These are phyloP conservation scores for Dendrobium chrysotoxum DNA, from an alignment of 106 monocot species.

Conservation along the genomic window DNA sequence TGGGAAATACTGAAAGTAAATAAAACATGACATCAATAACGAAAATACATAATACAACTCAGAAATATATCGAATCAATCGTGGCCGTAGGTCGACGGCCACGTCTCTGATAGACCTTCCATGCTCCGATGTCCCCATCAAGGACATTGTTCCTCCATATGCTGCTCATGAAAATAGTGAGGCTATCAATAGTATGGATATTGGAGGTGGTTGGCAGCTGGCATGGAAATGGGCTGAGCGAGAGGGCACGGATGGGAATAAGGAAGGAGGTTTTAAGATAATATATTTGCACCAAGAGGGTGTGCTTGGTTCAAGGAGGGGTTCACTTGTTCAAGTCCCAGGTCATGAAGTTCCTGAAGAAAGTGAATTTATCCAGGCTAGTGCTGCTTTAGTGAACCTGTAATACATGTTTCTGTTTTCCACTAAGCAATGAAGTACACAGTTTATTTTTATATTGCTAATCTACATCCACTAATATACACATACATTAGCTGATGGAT, in stretches of 20 bases:
- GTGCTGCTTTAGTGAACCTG: conserved; percentile 42
- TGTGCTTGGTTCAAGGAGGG: conserved; percentile 18
- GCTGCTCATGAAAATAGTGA: conserved; percentile 23
- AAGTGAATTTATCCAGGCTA: conserved; percentile 24
- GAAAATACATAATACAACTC: no score
- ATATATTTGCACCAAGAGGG: conserved; percentile 43
- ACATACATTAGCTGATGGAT: no score
- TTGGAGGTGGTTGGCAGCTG: conserved; percentile 51
- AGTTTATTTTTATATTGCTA: no score
- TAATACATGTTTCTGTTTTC: no score
- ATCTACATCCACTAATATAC: no score
- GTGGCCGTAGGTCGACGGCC: no score
- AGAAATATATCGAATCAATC: no score
- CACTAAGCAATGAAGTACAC: no score
- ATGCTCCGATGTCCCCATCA: no score
- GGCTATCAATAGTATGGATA: conserved; percentile 16
- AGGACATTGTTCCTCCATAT: conserved; percentile 20
- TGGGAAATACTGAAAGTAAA: no score
- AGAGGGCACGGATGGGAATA: conserved; percentile 20
- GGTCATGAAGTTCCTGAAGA: conserved; percentile 22
- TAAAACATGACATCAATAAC: no score
- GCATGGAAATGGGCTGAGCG: conserved; percentile 37
- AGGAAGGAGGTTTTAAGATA: conserved; percentile 35
- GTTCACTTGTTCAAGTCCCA: conserved; percentile 19
- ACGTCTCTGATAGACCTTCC: no score